These are phyloP conservation scores for Mariannaea elegans DNA, from an alignment of 2,329 filamentous ascomycete genomes.

Conservation along the genomic window DNA sequence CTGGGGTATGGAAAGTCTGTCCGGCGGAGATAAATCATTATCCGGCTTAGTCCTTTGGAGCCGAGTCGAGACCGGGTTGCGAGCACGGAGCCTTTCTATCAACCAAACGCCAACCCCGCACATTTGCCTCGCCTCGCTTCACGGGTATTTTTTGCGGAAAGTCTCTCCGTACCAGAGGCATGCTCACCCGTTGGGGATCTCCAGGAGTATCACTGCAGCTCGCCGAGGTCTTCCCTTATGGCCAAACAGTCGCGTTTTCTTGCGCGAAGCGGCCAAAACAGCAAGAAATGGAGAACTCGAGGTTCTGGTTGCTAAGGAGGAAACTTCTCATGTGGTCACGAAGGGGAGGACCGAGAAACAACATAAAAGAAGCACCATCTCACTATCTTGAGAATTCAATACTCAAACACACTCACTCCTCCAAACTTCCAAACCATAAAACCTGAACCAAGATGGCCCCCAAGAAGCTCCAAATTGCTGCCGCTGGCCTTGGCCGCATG, in stretches of 20 bases:
- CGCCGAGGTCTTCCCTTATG: conserved; percentile 4
- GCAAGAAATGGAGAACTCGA: conserved; percentile 8
- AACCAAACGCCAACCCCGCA: conserved; percentile 8
- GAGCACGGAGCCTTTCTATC: background rate
- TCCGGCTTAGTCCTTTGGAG: background rate
- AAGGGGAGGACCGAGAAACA: background rate
- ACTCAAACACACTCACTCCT: background rate
- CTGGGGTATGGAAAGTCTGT: conserved; percentile 11
- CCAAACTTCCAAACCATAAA: background rate
- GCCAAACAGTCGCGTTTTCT: conserved; percentile 1
- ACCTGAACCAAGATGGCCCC: conserved; percentile 30
- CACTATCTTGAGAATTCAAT: background rate
- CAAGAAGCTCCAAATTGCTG: conserved; percentile 52
- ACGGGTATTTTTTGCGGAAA: background rate
- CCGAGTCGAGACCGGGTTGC: background rate
- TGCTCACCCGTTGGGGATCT: background rate
- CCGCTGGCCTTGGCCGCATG: conserved; percentile 62
- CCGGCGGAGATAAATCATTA: background rate
- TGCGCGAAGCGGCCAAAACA: background rate
- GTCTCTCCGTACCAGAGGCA: conserved; percentile 12
- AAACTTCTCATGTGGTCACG: background rate
- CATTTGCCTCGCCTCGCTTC: background rate
- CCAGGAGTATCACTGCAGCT: background rate
- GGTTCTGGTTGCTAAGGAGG: background rate
- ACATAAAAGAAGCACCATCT: conserved; percentile 17